Percentiles rank a stretch among this genome's conserved stretches.
phyloP scores from a whole-genome alignment of 2,329 filamentous ascomycete genomes.

The Graphiopsis chlorocephala region DNA sequence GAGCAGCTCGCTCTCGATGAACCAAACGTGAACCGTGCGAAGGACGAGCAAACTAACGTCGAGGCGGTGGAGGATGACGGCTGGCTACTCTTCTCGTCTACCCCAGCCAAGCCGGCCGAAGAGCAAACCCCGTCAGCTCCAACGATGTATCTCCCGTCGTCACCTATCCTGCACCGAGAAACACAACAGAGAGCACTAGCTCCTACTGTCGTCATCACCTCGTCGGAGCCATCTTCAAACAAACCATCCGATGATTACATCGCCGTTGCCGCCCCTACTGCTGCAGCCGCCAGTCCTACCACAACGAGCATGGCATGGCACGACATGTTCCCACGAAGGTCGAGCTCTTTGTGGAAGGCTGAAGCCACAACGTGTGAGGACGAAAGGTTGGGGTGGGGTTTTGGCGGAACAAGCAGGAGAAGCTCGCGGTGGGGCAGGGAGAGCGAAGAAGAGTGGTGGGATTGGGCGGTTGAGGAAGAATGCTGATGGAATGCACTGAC shows the following conservation, averaged over 20 bases:
- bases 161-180: slow-evolving; percentile 9
- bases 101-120: not conserved
- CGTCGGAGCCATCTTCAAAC: not conserved
- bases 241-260: not conserved
- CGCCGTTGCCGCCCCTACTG: not conserved
- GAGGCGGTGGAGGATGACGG: not conserved
- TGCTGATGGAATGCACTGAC: not conserved
- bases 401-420: not conserved
- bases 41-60: not conserved
- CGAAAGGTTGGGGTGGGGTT: not conserved
- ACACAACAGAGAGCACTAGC: not conserved
- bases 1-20: not conserved
- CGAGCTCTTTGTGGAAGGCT: not conserved
- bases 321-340: not conserved
- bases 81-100: not conserved
- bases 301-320: not conserved
- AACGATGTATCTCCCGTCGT: slow-evolving; percentile 1
- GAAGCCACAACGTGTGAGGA: not conserved
- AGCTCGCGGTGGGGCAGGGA: slow-evolving; percentile 3
- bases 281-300: not conserved
- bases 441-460: slow-evolving; percentile 9
- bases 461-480: slow-evolving; percentile 9
- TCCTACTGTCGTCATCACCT: slow-evolving; percentile 5
- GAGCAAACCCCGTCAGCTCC: not conserved
- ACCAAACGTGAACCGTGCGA: not conserved